Evolutionary conservation across 768 basidiomycete genomes (phyloP), one percentile per base, ranked within the genome.

Genomic region (Cyathus striatus): DNA sequence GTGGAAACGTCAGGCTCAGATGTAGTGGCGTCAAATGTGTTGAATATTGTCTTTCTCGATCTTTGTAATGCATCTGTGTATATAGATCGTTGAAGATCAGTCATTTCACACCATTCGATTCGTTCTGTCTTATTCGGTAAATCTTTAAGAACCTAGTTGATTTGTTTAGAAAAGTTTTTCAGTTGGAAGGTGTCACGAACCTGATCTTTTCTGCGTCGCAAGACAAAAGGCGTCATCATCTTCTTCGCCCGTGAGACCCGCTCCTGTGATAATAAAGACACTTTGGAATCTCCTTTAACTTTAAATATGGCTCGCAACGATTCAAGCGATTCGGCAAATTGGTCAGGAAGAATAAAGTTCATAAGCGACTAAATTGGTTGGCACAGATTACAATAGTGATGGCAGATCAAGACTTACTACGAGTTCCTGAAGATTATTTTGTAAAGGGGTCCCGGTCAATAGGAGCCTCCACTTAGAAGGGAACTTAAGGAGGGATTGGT

Each of bases 201-300:
- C 68, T 96, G 93, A 54, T 94, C 92, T 65, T 99, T 99, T 53
- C 94, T 79, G 45, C 96, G 79, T n/a, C 96, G 86, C 16, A 99
- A 73, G 18, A 98, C 94, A 60, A 99, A 99, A 0, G 96, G 96
- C 5, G 92, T 96, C 88, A 99, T 92, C 93, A 99, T 97, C 61
- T 91, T 92, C 68, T 97, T 95, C 5, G 96, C 96, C 48, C 94
- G 71, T 16, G 90, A 91, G 18, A 97, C 89, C 39, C 96, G 87
- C 59, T 94, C 87, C 56, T 90, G 86, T 3, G 95, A 90, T 20
- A 98, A 82, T 18, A 97, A 63, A 21, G 89, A 86, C 39, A 88
- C 79, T 46, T 88, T 88, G 10, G 88, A 84, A 54, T 94, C 90
- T n/a, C 91, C 90, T 49, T 90, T 91, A 26, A 90, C 90, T 62